Evolutionary conservation across 371 early-diverging fungal genomes (phyloP).

Genomic region (Batkoa obscura): DNA sequence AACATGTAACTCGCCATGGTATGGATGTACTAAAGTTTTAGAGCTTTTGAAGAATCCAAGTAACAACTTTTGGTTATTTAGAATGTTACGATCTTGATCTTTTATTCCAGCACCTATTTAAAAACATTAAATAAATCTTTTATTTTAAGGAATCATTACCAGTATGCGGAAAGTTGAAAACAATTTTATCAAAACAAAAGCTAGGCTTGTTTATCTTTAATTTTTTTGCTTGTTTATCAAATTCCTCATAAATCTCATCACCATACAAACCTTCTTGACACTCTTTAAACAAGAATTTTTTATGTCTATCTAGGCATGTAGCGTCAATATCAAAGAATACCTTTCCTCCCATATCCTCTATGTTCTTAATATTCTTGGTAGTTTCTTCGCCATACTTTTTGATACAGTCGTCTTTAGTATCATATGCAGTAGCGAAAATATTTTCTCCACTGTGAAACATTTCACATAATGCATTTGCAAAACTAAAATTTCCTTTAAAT

Average conservation of each 20-base stretch:
- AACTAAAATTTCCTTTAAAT: slow-evolving; percentile 49
- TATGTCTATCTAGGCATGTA: slow-evolving; percentile 35
- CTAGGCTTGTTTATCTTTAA: not conserved
- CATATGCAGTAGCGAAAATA: slow-evolving; percentile 60
- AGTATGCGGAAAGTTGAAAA: slow-evolving; percentile 93
- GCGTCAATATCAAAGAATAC: slow-evolving; percentile 67
- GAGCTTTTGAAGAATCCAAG: slow-evolving; percentile 40
- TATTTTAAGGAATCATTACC: slow-evolving; percentile 18
- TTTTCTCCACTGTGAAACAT: slow-evolving; percentile 25
- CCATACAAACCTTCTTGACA: not conserved
- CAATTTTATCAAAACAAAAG: slow-evolving; percentile 20
- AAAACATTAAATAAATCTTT: slow-evolving; percentile 23
- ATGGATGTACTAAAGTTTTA: not conserved
- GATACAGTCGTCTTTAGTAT: slow-evolving; percentile 35
- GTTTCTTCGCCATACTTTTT: slow-evolving; percentile 60
- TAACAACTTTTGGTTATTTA: slow-evolving; percentile 60
- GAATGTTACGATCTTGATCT: slow-evolving; percentile 75
- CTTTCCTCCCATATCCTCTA: slow-evolving; percentile 33
- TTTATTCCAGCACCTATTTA: slow-evolving; percentile 66
- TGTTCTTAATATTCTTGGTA: slow-evolving; percentile 35
- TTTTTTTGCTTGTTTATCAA: slow-evolving; percentile 29
- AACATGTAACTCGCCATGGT: slow-evolving; percentile 50
- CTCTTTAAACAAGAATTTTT: not conserved
- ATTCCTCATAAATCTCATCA: slow-evolving; percentile 27
- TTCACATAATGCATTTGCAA: slow-evolving; percentile 44